These are phyloP conservation scores for Galeopsis tetrahit DNA, from an alignment of 257 asterid species.

Conservation along the genomic window DNA sequence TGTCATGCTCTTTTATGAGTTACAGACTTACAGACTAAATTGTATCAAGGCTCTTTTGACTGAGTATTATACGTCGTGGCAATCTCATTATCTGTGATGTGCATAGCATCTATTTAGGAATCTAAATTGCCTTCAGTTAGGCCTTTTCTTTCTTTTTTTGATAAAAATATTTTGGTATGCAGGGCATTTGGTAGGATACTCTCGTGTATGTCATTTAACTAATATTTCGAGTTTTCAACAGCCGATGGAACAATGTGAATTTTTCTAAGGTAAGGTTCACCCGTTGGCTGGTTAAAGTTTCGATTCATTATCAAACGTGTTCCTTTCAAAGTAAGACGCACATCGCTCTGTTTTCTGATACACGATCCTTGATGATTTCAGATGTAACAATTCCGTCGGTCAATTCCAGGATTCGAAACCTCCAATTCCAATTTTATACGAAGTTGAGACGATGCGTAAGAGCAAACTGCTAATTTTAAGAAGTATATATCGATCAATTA, in stretches of 20 bases:
- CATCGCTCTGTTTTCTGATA: not conserved
- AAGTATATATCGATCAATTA: conserved; percentile 19
- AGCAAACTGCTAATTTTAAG: conserved; percentile 22
- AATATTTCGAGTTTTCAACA: conserved; percentile 18
- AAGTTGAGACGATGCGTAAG: conserved; percentile 10
- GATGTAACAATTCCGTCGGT: conserved; percentile 19
- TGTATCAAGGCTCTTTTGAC: not conserved
- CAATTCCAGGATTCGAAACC: conserved; percentile 27
- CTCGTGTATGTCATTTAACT: conserved; percentile 31
- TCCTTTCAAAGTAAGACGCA: not conserved
- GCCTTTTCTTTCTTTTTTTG: no score
- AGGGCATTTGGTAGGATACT: conserved; percentile 33
- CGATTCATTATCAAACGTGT: not conserved
- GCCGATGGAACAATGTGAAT: conserved; percentile 24
- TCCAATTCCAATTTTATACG: conserved; percentile 22
- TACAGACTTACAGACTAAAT: no score
- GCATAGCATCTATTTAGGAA: not conserved
- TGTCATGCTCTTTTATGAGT: not conserved
- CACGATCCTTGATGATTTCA: conserved; percentile 10
- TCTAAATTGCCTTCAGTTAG: not conserved
- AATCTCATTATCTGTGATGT: not conserved
- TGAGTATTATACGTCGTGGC: not conserved
- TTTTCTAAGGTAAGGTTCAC: conserved; percentile 29
- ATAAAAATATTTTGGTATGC: not conserved
- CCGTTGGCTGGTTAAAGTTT: not conserved